phyloP scores from a whole-genome alignment of 306 rosid species.

The Trifolium repens region DNA sequence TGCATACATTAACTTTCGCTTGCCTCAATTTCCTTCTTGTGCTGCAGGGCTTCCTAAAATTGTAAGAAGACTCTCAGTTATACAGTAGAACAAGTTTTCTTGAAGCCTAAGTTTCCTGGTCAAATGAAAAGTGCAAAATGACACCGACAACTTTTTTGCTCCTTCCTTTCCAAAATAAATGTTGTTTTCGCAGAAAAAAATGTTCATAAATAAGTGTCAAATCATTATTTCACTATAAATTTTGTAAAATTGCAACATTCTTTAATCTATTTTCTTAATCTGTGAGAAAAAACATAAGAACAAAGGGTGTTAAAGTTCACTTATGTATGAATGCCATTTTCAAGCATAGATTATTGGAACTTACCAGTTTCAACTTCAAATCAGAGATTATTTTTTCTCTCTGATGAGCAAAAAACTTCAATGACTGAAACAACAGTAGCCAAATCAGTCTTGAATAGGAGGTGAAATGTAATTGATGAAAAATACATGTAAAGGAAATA shows the following conservation, averaged over 20 bases:
- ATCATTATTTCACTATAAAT: background rate
- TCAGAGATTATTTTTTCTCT: conserved; percentile 58
- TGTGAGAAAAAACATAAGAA: background rate
- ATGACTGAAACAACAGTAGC: conserved; percentile 60
- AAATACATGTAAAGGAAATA: conserved; percentile 13
- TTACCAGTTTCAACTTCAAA: conserved; percentile 72
- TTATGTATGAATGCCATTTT: conserved; percentile 25
- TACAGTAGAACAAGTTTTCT: conserved; percentile 20
- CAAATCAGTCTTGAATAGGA: conserved; percentile 33
- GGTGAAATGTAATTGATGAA: background rate
- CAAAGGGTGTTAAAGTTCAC: conserved; percentile 3
- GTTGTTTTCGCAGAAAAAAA: too few species aligned
- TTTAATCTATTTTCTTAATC: background rate
- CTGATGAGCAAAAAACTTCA: conserved; percentile 70
- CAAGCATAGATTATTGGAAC: conserved; percentile 22
- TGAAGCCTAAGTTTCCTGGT: conserved; percentile 27
- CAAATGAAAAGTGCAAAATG: conserved; percentile 20
- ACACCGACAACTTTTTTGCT: background rate
- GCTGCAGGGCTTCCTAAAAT: conserved; percentile 56
- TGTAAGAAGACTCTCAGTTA: conserved; percentile 40
- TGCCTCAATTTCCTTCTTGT: conserved; percentile 40
- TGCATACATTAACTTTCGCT: conserved; percentile 33
- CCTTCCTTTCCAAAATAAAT: background rate
- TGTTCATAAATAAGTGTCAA: background rate
- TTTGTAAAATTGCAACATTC: background rate